Evolutionary conservation across 2,329 filamentous ascomycete genomes (phyloP), one percentile per base, ranked within the genome.

Genomic region (Fusarium solani-melongenae): DNA sequence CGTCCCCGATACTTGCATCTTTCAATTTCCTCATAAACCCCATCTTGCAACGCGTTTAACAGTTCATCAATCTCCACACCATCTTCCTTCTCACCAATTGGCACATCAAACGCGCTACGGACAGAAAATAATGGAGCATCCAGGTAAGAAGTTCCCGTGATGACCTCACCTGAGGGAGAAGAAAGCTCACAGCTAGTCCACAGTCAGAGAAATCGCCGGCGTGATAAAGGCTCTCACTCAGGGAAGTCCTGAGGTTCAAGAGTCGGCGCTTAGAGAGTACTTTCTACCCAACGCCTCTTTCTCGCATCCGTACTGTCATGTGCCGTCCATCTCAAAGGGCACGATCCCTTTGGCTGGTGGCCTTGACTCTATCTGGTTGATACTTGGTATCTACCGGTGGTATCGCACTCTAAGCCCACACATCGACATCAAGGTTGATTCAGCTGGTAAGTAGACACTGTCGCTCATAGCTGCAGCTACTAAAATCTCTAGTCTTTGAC

Each of bases 341-440:
- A 67, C 79, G 2, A 58, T 88, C 2, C 87, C 85, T 2, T 75
- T 86, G 3, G 73, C 85, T 1, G 81, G 82, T 9, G 76, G 77
- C 1, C 64, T 89, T 27, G 89, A 92, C 71, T 95, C 93, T 11
- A 87, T 93, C 49, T 90, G 87, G 83, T 79, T 93, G 7, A 86
- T 97, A 20, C 84, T 88, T 56, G 86, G 88, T 75, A 92, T 97
- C 65, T 97, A 94, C 79, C 89, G 91, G 44, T 95, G 93, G 93
- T 96, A 97, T 82, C 94, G 94, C 78, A 92, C 96, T 72, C 86
- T 97, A 79, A 94, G 91, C 70, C 95, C 95, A 0, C 84, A 86
- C 20, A 93, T 96, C 73, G 87, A 91, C 49, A 83, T 96, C 14
- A 83, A 88, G 2, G 86, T 98, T 20, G 88, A 94, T 71, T 88